A percentile compares a stretch with the other conserved stretches of the same genome.
Conservation (phyloP, 2,329 filamentous ascomycete species). For the Sporothrix variecibatus region DNA sequence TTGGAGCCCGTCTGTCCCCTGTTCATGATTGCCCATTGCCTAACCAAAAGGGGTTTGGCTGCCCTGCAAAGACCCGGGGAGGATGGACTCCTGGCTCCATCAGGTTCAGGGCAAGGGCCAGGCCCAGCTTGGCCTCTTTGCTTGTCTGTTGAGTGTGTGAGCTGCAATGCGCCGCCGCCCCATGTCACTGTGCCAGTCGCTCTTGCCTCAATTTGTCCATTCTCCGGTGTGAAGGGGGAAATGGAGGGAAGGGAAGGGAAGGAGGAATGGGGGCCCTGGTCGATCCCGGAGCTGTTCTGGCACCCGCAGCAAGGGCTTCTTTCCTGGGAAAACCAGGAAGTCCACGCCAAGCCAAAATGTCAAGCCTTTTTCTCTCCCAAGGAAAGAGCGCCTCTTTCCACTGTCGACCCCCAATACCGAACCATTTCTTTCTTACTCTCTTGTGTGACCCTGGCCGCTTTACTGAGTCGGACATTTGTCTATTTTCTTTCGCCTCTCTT, state of each 20-base stretch:
- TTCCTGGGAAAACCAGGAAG: neutral
- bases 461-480: neutral
- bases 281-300: conserved; percentile 16
- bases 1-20: neutral
- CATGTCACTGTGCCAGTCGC: neutral
- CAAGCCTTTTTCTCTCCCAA: too few relatives aligned
- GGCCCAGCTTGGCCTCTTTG: neutral
- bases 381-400: neutral
- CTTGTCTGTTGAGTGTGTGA: too few relatives aligned
- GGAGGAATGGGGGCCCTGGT: conserved; percentile 12
- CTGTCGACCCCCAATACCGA: neutral
- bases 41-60: neutral
- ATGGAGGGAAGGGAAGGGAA: neutral
- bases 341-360: neutral
- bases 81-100: neutral
- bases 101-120: neutral
- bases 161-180: neutral
- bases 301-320: neutral
- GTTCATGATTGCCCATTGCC: neutral
- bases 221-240: conserved; percentile 8
- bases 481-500: neutral
- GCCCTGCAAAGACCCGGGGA: neutral
- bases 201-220: conserved; percentile 18
- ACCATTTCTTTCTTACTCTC: neutral
- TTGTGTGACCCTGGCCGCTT: neutral